Base-by-base conservation (phyloP, 176 grass and related monocot genomes). In the Pharus latifolius region DNA sequence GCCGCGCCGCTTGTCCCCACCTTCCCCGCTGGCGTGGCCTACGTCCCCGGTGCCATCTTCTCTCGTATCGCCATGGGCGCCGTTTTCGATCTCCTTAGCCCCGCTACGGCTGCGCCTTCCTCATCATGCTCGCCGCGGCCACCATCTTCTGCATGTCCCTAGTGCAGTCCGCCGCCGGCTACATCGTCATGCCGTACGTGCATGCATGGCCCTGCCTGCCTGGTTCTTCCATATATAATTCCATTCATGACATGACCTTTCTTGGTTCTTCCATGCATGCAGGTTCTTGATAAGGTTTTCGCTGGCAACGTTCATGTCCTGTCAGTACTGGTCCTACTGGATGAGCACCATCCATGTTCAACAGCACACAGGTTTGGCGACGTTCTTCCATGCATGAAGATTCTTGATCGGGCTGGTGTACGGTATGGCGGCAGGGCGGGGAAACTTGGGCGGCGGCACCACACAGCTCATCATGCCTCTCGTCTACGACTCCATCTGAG, bases 321-420 rank as follows among this genome's bases (percentile, higher is more conserved):
- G 85, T 48, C 85, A 88, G 63, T 88, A 83, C 29, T 88, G 85
- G 85, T 83, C 79, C 75, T 88, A 83, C 29, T 88, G 85, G 85
- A 88, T 83, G 80, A 83, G 80, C 56, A 88, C 85, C 10, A 88
- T 88, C 85, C 10, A 88, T 88, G 85, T 88, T 88, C 69, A 88
- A 80, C 38, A 69, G 80, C 61, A n/a, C n/a, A n/a, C n/a, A n/a
- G n/a, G n/a, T n/a, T n/a, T n/a, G n/a, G n/a, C n/a, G n/a, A n/a
- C n/a, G n/a, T n/a, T n/a, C n/a, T n/a, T n/a, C n/a, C n/a, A n/a
- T n/a, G n/a, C n/a, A n/a, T n/a, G n/a, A 74, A 83, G 80, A 88
- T 88, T 55, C n/a, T n/a, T n/a, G n/a, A 76, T 88, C 19, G 86
- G 86, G 14, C 6, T 60, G 19, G 86, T 75, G 18, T 83, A 88